Evolutionary conservation across 805 yeast species (phyloP), one percentile per base, ranked within the genome.

Genomic region (Kodamaea restingae): DNA sequence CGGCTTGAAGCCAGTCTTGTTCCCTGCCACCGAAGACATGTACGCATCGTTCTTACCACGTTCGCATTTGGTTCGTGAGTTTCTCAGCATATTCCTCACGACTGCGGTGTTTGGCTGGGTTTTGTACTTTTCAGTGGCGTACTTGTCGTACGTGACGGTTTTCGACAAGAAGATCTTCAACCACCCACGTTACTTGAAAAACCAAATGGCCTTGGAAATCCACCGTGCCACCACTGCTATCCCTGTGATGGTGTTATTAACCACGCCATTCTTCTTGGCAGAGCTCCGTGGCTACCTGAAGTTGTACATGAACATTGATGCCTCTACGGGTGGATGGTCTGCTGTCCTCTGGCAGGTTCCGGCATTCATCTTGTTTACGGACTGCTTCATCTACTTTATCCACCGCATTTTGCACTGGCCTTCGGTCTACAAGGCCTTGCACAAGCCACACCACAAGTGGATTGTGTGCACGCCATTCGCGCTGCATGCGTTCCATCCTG

Each of bases 401-500:
- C 98, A 93, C 68, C 80, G 98, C 59, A 77, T 86, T 76, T 74
- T 93, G 55, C 98, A 93, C 62, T 88, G 93, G 87, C 97, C 96
- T 15, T 51, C 72, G 12, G 82, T 93, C 29, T 93, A 93, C 77
- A 90, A 84, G 70, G 61, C 55, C 18, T 69, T 93, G 46, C 98
- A 93, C 71, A 93, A 93, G 69, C 97, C 97, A 9, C 98, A 93
- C 65, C 98, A 93, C 75, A 93, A 93, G 68, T 93, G 98, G 98
- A 80, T 93, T 51, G 96, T 93, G 29, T 91, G 98, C 45, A 91
- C 98, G 7, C 98, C 98, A 32, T 93, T 84, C 67, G 98, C 98
- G 0, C 87, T 96, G 7, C 97, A 90, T 58, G 97, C 98, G 18
- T 93, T 93, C 88, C 96, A 93, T 64, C 98, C 98, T 10, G 84